phyloP scores from a whole-genome alignment of 2,329 filamentous ascomycete species.

The Nakataea oryzae region DNA sequence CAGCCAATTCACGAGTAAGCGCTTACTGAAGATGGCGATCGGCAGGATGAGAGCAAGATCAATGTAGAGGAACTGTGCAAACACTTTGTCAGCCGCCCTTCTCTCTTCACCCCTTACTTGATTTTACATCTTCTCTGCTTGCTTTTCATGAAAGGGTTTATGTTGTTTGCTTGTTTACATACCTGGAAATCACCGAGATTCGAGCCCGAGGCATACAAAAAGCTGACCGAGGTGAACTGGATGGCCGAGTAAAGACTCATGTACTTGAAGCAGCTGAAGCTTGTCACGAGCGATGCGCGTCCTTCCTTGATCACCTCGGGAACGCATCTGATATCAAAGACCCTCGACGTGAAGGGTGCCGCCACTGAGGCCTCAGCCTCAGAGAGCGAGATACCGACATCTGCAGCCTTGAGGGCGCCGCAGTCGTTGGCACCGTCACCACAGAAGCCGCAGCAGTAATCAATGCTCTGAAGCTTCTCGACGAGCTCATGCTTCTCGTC shows the following conservation, averaged over 20 bases:
- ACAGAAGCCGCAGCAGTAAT: conserved; percentile 92
- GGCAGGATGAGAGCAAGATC: conserved; percentile 87
- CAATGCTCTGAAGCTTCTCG: conserved; percentile 91
- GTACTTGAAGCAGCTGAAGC: conserved; percentile 99
- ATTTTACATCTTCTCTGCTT: not conserved
- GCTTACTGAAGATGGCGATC: conserved; percentile 84
- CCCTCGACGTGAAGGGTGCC: conserved; percentile 89
- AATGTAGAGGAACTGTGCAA: conserved; percentile 72
- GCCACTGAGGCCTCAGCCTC: conserved; percentile 97
- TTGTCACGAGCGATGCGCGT: conserved; percentile 89
- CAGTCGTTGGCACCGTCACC: conserved; percentile 97
- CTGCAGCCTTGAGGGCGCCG: conserved; percentile 89
- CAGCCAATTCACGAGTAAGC: not conserved
- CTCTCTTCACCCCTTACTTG: not conserved
- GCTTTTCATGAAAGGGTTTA: not conserved
- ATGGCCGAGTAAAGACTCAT: conserved; percentile 99
- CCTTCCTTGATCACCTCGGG: conserved; percentile 90
- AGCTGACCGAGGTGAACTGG: conserved; percentile 94
- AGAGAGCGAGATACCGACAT: conserved; percentile 93
- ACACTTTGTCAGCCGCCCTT: not conserved
- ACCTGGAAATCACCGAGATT: conserved; percentile 94
- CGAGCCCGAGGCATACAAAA: conserved; percentile 85
- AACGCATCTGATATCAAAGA: conserved; percentile 96
- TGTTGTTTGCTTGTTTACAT: conserved; percentile 5
- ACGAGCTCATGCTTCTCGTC: conserved; percentile 98